phyloP scores from a whole-genome alignment of 73 alveolate genomes.

The Stentor coeruleus region DNA sequence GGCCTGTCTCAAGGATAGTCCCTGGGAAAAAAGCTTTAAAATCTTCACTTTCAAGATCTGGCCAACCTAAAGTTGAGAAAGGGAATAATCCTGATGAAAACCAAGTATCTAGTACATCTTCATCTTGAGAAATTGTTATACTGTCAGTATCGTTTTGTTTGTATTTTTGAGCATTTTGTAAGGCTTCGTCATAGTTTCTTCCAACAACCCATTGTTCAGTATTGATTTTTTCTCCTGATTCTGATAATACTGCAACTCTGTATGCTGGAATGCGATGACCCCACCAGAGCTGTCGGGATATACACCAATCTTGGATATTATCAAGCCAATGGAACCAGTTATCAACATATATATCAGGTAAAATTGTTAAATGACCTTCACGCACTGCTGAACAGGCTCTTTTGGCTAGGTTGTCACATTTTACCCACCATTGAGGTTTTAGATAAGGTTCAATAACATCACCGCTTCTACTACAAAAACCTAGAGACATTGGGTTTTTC shows the following conservation, averaged over 20 bases:
- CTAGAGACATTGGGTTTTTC: slow-evolving; percentile 96
- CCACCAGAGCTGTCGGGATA: slow-evolving; percentile 99
- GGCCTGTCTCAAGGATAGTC: slow-evolving; percentile 93
- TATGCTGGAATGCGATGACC: slow-evolving; percentile 99
- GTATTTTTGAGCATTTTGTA: slow-evolving; percentile 71
- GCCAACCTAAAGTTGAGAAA: slow-evolving; percentile 98
- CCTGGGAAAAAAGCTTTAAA: slow-evolving; percentile 97
- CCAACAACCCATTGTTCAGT: slow-evolving; percentile 90
- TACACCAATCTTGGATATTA: slow-evolving; percentile 94
- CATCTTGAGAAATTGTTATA: slow-evolving; percentile 69
- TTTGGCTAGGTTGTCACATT: slow-evolving; percentile 42
- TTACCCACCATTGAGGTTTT: slow-evolving; percentile 95
- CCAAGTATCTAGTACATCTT: slow-evolving; percentile 99
- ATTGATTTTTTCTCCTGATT: slow-evolving; percentile 52
- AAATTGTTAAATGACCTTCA: slow-evolving; percentile 72
- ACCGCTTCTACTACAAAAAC: slow-evolving; percentile 89
- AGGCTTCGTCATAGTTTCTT: slow-evolving; percentile 83
- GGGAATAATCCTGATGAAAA: slow-evolving; percentile 98
- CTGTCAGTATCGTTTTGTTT: slow-evolving; percentile 53
- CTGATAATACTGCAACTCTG: slow-evolving; percentile 71
- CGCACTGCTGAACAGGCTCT: slow-evolving; percentile 68
- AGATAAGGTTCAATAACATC: slow-evolving; percentile 99
- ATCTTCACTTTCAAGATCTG: slow-evolving; percentile 85
- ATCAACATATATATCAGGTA: slow-evolving; percentile 87
- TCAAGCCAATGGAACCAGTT: slow-evolving; percentile 78